Base-by-base conservation (phyloP, 208 protist species). In the Porcisia hertigi region DNA sequence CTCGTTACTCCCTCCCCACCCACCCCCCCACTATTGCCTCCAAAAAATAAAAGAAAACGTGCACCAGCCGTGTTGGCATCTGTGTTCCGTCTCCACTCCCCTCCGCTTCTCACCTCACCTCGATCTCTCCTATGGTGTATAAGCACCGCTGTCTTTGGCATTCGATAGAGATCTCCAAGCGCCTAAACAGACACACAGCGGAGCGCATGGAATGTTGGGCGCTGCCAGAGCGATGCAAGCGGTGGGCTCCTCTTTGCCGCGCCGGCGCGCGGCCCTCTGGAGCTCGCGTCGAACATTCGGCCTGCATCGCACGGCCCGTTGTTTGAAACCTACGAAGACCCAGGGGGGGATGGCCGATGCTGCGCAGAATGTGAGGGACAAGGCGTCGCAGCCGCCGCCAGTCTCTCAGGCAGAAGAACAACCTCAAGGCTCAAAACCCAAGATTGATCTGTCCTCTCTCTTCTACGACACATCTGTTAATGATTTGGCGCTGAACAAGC, bases 381-480 rank as follows among this genome's bases (percentile, higher is more conserved):
- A 39, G 63, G 23, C 63, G 63, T 67, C 63, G 41, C 34, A 67
- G 11, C 41, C 63, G 41, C 39, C 30, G 20, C 1, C 39, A 20
- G 39, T 67, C 63, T 49, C 30, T 43, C 41, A 67, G 20, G 36
- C 63, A 20, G 36, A 67, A 25, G 39, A 8, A 67, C 20, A 30
- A 11, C 39, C 25, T 67, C 39, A n/a, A 52, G 63, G 8, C 25
- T 3, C n/a, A 39, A 39, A 8, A 14, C 12, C 2, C 69, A 9
- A 23, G 41, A 23, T 23, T 14, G 69, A 73, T 20, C 25, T 60
- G 12, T 36, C 69, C 41, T 60, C 69, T 16, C 69, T 73, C 55
- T 73, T 73, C 69, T 73, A 60, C 69, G 69, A 73, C 69, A 73
- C 69, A n/a, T 73, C 69, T 25, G 55, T 73, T 18, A 25, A 23